Base-by-base conservation (phyloP, 441 rosid species). In the Caryocar brasiliense region DNA sequence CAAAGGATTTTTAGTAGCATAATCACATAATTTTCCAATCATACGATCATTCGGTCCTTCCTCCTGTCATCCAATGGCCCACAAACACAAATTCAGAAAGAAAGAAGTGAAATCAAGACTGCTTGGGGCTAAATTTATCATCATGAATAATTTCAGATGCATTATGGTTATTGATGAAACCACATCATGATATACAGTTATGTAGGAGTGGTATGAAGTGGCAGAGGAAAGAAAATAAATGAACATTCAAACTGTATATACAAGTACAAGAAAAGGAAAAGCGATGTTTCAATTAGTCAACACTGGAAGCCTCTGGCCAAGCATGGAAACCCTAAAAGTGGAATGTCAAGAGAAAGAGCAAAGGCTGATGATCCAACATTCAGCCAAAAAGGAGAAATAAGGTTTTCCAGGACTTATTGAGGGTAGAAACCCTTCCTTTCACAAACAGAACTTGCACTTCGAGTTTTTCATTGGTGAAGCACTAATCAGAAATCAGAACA, bases 1-100 rank as follows among this genome's bases (percentile, higher is more conserved):
- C 58, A 88, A 51, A 59, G 97, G 88, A 53, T 92, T 88, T 64
- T 79, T 92, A 25, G 81, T 71, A 57, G 87, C 94, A 71, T 92
- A 92, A 53, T 92, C 97, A 67, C 99, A 92, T 13, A 92, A 78
- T 67, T 85, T 92, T 53, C 78, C 83, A 21, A 92, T 88, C 74
- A 74, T 88, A 56, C 95, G 74, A 44, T 88, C 99, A 71, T 85
- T 88, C 18, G 84, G 87, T 42, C 78, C 96, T 62, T 87, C 95
- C 11, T 76, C 97, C 95, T 92, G 72, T 58, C 65, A 75, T 51
- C 43, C 19, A 65, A 47, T 38, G 17, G 32, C 28, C 40, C 18
- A 59, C 40, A 48, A 57, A 33, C 9, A 50, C 42, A 26, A 30
- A 51, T 28, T 51, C 17, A 42, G 40, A 43, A 35, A 17, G 26